Evolutionary conservation across 2,329 filamentous ascomycete species (phyloP).

Genomic region (Parastagonospora nodorum): DNA sequence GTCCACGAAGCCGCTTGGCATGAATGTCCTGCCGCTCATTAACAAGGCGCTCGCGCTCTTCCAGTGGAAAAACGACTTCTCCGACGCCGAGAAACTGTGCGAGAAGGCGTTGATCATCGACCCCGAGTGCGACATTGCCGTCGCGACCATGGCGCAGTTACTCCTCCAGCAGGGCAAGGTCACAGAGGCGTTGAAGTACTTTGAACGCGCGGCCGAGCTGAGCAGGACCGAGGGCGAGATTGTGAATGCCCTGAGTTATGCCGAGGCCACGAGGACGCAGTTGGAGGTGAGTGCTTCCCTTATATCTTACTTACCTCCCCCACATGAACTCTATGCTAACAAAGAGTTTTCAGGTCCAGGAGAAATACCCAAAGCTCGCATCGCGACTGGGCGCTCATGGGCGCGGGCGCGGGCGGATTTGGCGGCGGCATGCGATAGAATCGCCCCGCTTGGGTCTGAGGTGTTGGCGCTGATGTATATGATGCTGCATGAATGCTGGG

Average conservation of each 20-base stretch:
- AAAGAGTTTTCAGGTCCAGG: slow-evolving; percentile 49
- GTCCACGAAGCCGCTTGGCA: slow-evolving; percentile 87
- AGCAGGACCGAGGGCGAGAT: slow-evolving; percentile 94
- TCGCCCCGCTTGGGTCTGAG: too few species aligned
- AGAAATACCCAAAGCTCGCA: slow-evolving; percentile 59
- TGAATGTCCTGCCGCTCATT: slow-evolving; percentile 97
- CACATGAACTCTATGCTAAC: neutral
- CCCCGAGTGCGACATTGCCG: slow-evolving; percentile 97
- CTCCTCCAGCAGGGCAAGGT: slow-evolving; percentile 98
- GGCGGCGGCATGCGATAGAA: slow-evolving; percentile 41
- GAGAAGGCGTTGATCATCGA: slow-evolving; percentile 98
- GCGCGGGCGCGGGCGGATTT: slow-evolving; percentile 36
- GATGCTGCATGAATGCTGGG: too few species aligned
- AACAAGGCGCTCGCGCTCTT: slow-evolving; percentile 98
- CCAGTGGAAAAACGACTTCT: slow-evolving; percentile 98
- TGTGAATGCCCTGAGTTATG: slow-evolving; percentile 93
- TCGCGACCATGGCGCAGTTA: slow-evolving; percentile 97
- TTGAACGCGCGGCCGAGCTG: slow-evolving; percentile 93
- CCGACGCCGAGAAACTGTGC: slow-evolving; percentile 93
- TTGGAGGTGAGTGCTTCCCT: slow-evolving; percentile 62
- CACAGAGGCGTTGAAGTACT: slow-evolving; percentile 91
- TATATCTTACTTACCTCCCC: too few species aligned
- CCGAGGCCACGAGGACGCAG: slow-evolving; percentile 94
- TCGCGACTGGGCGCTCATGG: slow-evolving; percentile 54
- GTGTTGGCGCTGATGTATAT: too few species aligned